Evolutionary conservation across 176 grass and related monocot genomes (phyloP).

Genomic region (Aegilops sharonensis): DNA sequence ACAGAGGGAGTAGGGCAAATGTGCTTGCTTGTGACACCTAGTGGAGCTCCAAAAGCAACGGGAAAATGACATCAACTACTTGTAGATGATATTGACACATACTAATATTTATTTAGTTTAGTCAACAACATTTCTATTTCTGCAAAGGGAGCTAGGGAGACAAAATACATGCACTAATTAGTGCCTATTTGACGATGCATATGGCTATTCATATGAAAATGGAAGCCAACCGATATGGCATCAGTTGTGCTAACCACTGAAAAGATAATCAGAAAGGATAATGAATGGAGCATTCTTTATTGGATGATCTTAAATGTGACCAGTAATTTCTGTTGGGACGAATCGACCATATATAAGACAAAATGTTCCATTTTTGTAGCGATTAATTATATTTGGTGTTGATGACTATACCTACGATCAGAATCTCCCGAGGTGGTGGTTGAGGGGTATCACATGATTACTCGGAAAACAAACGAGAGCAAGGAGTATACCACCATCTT

Average conservation of each 20-base stretch:
- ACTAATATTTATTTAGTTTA: neutral
- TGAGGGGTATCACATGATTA: neutral
- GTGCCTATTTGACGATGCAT: neutral
- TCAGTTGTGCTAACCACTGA: neutral
- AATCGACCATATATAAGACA: too few species aligned
- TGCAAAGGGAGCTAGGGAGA: neutral
- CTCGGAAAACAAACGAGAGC: neutral
- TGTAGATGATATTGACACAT: neutral
- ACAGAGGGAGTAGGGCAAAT: too few species aligned
- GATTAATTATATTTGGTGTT: neutral
- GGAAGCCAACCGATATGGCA: slow-evolving; percentile 2
- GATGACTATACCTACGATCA: neutral
- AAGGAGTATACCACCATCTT: neutral
- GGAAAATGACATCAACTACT: neutral
- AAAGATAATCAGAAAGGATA: neutral
- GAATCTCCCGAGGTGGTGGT: neutral
- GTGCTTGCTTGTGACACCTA: slow-evolving; percentile 24
- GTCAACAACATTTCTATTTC: neutral
- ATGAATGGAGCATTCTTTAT: neutral
- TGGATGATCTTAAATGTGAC: neutral
- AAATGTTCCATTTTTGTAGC: too few species aligned
- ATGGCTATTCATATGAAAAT: neutral
- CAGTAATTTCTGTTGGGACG: too few species aligned
- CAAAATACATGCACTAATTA: neutral
- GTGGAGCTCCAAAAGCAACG: slow-evolving; percentile 13